Conservation (phyloP, 2,329 filamentous ascomycete species). For the Nigrograna mackinnonii region DNA sequence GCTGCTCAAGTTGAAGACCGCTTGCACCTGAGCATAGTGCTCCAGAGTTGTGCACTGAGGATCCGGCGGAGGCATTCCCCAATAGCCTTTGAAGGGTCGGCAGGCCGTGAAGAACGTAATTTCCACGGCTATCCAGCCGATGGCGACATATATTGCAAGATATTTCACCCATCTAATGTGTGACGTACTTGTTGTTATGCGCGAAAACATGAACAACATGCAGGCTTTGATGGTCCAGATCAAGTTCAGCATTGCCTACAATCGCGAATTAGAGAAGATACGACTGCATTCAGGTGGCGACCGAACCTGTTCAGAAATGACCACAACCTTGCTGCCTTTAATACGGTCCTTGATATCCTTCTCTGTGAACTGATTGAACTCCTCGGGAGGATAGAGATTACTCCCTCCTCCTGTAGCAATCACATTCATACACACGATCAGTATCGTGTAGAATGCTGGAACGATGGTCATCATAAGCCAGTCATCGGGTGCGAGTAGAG, state of each 20-base stretch:
- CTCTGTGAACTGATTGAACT: slow-evolving; percentile 39
- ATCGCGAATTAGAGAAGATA: slow-evolving; percentile 8
- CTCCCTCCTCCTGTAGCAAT: slow-evolving; percentile 46
- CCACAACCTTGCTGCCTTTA: slow-evolving; percentile 48
- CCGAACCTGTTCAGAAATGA: slow-evolving; percentile 48
- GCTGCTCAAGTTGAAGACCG: slow-evolving; percentile 63
- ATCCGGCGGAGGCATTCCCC: slow-evolving; percentile 58
- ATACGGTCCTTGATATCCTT: slow-evolving; percentile 47
- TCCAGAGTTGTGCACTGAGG: slow-evolving; percentile 61
- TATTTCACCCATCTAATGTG: slow-evolving; percentile 51
- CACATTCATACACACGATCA: slow-evolving; percentile 47
- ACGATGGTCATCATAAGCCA: slow-evolving; percentile 34
- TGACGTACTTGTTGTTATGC: slow-evolving; percentile 54
- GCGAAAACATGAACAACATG: slow-evolving; percentile 61
- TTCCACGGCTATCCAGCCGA: slow-evolving; percentile 57
- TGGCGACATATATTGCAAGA: slow-evolving; percentile 51
- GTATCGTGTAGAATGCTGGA: slow-evolving; percentile 41
- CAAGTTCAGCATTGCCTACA: slow-evolving; percentile 62
- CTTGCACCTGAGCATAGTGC: slow-evolving; percentile 63
- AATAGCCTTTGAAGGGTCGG: slow-evolving; percentile 59
- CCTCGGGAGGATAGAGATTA: slow-evolving; percentile 45
- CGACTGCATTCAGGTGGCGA: background rate
- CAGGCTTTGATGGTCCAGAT: slow-evolving; percentile 62
- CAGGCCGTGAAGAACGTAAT: slow-evolving; percentile 59
- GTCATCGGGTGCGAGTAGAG: slow-evolving; percentile 26